These are phyloP conservation scores for Rhododendron molle DNA, from an alignment of 148 eudicot species.

Conservation along the genomic window DNA sequence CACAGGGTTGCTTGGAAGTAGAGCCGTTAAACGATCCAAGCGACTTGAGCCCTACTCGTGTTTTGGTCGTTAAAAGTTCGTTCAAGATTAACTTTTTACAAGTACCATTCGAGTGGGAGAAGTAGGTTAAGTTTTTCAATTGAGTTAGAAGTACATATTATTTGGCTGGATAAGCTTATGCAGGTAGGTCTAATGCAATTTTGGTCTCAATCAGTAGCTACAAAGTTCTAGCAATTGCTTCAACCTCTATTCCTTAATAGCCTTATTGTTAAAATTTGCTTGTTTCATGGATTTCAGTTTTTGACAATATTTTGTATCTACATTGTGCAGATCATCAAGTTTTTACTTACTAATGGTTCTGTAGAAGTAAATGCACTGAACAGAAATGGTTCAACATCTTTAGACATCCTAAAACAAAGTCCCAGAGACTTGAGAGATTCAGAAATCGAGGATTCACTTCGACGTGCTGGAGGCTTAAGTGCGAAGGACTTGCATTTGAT, in stretches of 20 bases:
- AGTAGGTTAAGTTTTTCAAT: background rate
- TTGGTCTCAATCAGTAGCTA: no score
- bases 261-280: background rate
- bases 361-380: slow-evolving; percentile 23
- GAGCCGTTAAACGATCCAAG: background rate
- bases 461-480: slow-evolving; percentile 15
- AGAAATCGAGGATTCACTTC: slow-evolving; percentile 18
- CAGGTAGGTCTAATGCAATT: no score
- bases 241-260: background rate
- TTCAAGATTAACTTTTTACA: background rate
- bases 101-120: background rate
- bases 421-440: slow-evolving; percentile 23
- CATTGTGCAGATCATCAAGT: slow-evolving; percentile 19
- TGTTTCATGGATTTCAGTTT: background rate
- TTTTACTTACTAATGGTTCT: slow-evolving; percentile 8
- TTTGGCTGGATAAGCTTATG: background rate
- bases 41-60: background rate
- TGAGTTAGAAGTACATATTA: background rate
- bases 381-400: slow-evolving; percentile 13
- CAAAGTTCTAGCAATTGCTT: background rate
- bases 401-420: slow-evolving; percentile 24
- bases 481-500: slow-evolving; percentile 21
- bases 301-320: background rate
- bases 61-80: background rate
- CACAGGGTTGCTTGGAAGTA: background rate